Percentiles rank a stretch among this genome's conserved stretches.
These are phyloP conservation scores for Lactarius vividus DNA, from an alignment of 768 basidiomycete genomes.

Conservation along the genomic window DNA sequence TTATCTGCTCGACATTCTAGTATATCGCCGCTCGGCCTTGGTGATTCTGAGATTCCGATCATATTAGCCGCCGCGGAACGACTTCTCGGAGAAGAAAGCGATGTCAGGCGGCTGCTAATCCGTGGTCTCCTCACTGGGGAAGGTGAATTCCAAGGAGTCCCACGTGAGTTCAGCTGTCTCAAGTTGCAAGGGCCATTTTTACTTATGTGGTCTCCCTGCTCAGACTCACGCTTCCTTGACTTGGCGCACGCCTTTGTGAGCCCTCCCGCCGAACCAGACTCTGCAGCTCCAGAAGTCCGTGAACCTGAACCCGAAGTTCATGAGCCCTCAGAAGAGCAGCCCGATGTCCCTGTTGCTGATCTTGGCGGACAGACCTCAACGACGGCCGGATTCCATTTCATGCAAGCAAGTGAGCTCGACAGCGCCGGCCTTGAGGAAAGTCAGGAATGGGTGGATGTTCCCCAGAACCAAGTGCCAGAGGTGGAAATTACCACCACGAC, in stretches of 20 bases:
- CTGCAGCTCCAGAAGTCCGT: slow-evolving; percentile 6
- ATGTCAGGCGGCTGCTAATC: slow-evolving; percentile 50
- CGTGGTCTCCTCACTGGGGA: slow-evolving; percentile 54
- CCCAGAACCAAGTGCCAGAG: slow-evolving; percentile 15
- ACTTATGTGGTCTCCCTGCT: slow-evolving; percentile 12
- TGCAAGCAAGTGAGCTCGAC: slow-evolving; percentile 80
- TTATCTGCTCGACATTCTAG: slow-evolving; percentile 47
- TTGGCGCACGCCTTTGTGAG: slow-evolving; percentile 53
- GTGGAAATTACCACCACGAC: neutral
- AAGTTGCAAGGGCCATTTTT: slow-evolving; percentile 4
- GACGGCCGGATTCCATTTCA: slow-evolving; percentile 62
- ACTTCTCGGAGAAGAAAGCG: slow-evolving; percentile 55
- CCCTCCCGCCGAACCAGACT: slow-evolving; percentile 35
- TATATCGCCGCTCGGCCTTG: slow-evolving; percentile 42
- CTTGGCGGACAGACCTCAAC: slow-evolving; percentile 42
- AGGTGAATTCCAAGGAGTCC: slow-evolving; percentile 59
- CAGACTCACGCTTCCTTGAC: slow-evolving; percentile 62
- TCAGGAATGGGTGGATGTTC: slow-evolving; percentile 27
- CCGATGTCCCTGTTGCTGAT: slow-evolving; percentile 30
- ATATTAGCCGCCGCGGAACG: slow-evolving; percentile 52
- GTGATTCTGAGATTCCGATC: slow-evolving; percentile 51
- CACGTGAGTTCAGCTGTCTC: slow-evolving; percentile 48
- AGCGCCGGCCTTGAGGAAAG: slow-evolving; percentile 31
- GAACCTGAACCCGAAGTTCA: slow-evolving; percentile 11
- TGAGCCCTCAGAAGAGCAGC: slow-evolving; percentile 12